Base-by-base conservation (phyloP, 345 rosid species). In the Limnanthes douglasii region DNA sequence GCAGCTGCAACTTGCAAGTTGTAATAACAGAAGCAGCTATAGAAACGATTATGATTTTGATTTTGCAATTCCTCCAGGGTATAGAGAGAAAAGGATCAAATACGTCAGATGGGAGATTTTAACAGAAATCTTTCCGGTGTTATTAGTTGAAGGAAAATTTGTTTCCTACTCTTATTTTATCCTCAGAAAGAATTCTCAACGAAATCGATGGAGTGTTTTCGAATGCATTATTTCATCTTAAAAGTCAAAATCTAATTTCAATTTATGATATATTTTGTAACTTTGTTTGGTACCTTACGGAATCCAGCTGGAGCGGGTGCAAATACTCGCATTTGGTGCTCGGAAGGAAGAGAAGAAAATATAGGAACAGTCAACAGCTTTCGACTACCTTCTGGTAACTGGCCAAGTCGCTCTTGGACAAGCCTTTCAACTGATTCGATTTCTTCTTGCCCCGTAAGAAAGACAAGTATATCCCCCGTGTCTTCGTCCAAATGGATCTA, bases 361-460 rank as follows among this genome's bases (percentile, higher is more conserved):
- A 88, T 83, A 18, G 90, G 58, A 46, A 62, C 64, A 2, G 76
- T 66, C 46, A 50, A 21, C 51, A 88, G 46, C 42, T 83, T 76
- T 37, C 51, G 56, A 6, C 23, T 62, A 16, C 51, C 65, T 69
- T 76, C 86, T 46, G 86, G 86, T 52, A 83, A 53, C 37, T 62
- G 65, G 31, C 34, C 61, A 29, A 83, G 66, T 43, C 60, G 60
- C 50, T 83, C 94, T 31, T 54, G 64, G 24, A 83, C 65, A 54
- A 70, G 57, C 32, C 79, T 76, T 55, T 83, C 90, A 42, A 74
- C 78, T 5, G 86, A 62, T 62, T 88, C 97, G 32, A 88, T 88
- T 53, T 83, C 95, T 66, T 88, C 95, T 79, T 88, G 93, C 31
- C 95, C 97, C 23, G 95, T 88, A 46, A 88, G 66, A 49, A 88